phyloP scores from a whole-genome alignment of 306 rosid species.

The Cercis canadensis region DNA sequence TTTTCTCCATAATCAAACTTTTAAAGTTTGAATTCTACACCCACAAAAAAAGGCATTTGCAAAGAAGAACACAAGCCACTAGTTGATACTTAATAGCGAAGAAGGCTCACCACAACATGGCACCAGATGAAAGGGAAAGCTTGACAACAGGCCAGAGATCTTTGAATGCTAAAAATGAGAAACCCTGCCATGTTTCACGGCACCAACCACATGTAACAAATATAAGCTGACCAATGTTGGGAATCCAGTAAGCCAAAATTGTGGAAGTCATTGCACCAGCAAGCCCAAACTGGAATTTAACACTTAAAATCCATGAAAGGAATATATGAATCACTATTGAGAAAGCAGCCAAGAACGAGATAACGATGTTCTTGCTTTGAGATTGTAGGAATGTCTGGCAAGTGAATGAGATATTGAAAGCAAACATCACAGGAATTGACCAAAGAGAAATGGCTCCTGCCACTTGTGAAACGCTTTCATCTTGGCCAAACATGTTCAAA shows the following conservation, averaged over 20 bases:
- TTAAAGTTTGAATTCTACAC: not conserved
- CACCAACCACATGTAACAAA: constrained; percentile 64
- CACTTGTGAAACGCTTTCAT: constrained; percentile 41
- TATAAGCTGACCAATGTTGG: constrained; percentile 54
- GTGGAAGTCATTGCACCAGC: constrained; percentile 62
- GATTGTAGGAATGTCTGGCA: constrained; percentile 60
- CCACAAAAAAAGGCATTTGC: not conserved
- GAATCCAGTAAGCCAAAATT: constrained; percentile 48
- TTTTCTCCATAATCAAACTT: not conserved
- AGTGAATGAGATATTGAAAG: constrained; percentile 49
- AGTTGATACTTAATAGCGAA: not conserved
- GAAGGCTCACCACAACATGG: constrained; percentile 60
- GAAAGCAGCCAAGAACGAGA: constrained; percentile 50
- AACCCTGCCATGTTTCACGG: constrained; percentile 55
- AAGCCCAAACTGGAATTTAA: constrained; percentile 45
- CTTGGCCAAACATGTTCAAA: constrained; percentile 47
- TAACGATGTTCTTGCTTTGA: constrained; percentile 58
- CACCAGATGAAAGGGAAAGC: constrained; percentile 63
- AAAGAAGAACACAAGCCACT: not conserved
- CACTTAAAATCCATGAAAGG: constrained; percentile 56
- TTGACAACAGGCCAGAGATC: constrained; percentile 68
- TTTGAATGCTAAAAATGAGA: constrained; percentile 51
- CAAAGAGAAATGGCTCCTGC: constrained; percentile 52
- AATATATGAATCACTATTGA: constrained; percentile 42
- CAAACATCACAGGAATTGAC: constrained; percentile 46